Base-by-base conservation (phyloP, 2,329 filamentous ascomycete genomes). In the Fusarium nisikadoi region DNA sequence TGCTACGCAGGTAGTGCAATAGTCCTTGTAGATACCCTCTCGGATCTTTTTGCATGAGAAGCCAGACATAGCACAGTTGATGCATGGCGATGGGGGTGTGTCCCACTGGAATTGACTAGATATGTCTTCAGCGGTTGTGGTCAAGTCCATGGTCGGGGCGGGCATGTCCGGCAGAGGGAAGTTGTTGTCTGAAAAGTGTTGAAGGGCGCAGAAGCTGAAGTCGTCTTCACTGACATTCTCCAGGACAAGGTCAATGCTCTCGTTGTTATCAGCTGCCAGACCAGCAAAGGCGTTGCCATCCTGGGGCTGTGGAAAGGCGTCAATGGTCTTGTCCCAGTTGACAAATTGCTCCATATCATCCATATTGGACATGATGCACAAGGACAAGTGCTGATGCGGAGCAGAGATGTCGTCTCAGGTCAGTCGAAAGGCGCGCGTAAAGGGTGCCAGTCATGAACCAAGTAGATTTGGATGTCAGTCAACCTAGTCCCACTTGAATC, bases 341-440 rank as follows among this genome's bases (percentile, higher is more conserved):
- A 93, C 87, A 77, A 92, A 90, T 69, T 91, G 87, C 61, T 91
- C 89, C 83, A 87, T 83, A 59, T 89, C 86, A 62, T 89, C 84
- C 70, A 88, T 75, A 63, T 74, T 68, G n/a, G 80, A 65, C 81
- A 82, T 81, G 62, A 54, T 73, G 73, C 65, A 59, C 70, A 65
- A 63, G 57, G 64, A 13, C 60, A 60, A 62, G 36, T 47, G 39
- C 52, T 56, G 65, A 49, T 69, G 68, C 65, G 59, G 65, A 61
- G 56, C 49, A 68, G 25, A 47, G 27, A 67, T 70, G 65, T 70
- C 65, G 65, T 43, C 63, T 69, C 38, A 69, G 43, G 65, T 74
- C 74, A 71, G 70, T 62, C 46, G 65, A 71, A 77, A 71, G 75
- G 74, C 72, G 76, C 55, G 65, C 31, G 62, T 58, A 20, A n/a